Evolutionary conservation across 306 rosid genomes (phyloP).

Genomic region (Pterocarpus santalinus): DNA sequence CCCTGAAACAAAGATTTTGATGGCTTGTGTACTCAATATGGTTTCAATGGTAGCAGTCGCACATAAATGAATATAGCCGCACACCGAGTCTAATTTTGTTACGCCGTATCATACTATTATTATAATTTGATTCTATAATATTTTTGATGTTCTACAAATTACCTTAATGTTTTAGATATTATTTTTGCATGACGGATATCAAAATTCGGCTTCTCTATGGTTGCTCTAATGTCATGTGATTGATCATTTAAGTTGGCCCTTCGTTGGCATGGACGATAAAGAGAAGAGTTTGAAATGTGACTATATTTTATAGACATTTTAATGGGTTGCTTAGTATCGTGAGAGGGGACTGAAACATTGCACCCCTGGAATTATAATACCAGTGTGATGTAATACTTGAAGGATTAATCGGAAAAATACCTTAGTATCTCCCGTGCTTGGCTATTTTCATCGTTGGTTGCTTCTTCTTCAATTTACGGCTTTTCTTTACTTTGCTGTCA

Average conservation of each 20-base stretch:
- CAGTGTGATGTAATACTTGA: too few relatives aligned
- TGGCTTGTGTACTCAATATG: slow-evolving; percentile 34
- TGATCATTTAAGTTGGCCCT: background rate
- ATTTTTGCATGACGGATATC: background rate
- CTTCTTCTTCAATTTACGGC: too few relatives aligned
- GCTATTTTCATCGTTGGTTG: too few relatives aligned
- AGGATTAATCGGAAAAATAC: too few relatives aligned
- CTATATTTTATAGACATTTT: too few relatives aligned
- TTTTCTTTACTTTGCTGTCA: too few relatives aligned
- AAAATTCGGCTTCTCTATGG: background rate
- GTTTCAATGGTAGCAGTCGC: slow-evolving; percentile 19
- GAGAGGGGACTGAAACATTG: too few relatives aligned
- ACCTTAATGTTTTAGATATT: background rate
- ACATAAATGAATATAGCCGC: background rate
- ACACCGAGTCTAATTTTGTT: background rate
- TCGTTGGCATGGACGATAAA: background rate
- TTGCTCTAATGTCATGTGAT: slow-evolving; percentile 7
- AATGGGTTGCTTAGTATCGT: too few relatives aligned
- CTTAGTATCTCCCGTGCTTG: too few relatives aligned
- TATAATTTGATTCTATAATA: slow-evolving; percentile 5
- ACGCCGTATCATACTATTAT: background rate
- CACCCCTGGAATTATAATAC: too few relatives aligned
- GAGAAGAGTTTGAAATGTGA: background rate
- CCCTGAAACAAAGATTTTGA: slow-evolving; percentile 24
- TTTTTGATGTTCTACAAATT: slow-evolving; percentile 2